phyloP scores from a whole-genome alignment of 2,329 filamentous ascomycete species.

The Arthrobotrys iridis region DNA sequence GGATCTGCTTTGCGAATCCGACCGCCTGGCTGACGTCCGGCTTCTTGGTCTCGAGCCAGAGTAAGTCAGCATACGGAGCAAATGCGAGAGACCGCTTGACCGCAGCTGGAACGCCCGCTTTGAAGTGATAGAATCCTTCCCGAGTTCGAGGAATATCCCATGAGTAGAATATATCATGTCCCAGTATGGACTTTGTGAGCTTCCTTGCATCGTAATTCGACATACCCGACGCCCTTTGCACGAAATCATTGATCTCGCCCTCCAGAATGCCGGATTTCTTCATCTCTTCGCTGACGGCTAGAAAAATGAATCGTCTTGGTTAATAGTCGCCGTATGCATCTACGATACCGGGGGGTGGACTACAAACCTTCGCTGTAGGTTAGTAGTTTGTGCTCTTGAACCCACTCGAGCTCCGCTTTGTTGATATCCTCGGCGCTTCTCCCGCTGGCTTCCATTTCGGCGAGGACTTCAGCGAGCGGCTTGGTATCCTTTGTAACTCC shows the following conservation, averaged over 20 bases:
- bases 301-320: background rate
- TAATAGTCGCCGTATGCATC: background rate
- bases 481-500: conserved; percentile 78
- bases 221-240: conserved; percentile 59
- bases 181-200: conserved; percentile 67
- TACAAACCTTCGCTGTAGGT: conserved; percentile 81
- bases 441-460: conserved; percentile 85
- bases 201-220: conserved; percentile 73
- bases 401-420: conserved; percentile 84
- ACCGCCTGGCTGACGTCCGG: conserved; percentile 81
- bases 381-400: conserved; percentile 82
- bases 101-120: conserved; percentile 81
- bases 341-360: no score
- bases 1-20: conserved; percentile 79
- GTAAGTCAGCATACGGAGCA: conserved; percentile 88
- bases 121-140: conserved; percentile 93
- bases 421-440: conserved; percentile 83
- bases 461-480: conserved; percentile 86
- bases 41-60: conserved; percentile 96
- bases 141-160: conserved; percentile 93
- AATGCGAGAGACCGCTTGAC: conserved; percentile 94
- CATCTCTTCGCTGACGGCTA: conserved; percentile 79
- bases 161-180: conserved; percentile 73
- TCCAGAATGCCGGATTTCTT: conserved; percentile 72
- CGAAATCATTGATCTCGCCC: conserved; percentile 74